Evolutionary conservation across 306 rosid species (phyloP).

Genomic region (Cucumis hystrix): DNA sequence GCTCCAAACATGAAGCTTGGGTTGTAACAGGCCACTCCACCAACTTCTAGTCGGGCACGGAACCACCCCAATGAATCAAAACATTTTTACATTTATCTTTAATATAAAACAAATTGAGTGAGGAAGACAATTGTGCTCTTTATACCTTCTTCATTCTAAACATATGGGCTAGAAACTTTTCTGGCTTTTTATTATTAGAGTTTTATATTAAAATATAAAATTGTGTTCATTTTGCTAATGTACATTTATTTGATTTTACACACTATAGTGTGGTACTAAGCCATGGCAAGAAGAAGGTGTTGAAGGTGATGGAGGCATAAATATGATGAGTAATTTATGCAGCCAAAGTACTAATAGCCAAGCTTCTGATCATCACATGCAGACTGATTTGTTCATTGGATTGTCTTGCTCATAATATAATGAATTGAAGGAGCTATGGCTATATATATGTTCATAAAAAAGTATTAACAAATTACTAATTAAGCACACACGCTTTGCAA

Average conservation of each 20-base stretch:
- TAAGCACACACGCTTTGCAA: not conserved
- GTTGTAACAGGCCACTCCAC: no score
- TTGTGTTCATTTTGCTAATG: not conserved
- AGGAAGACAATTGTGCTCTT: not conserved
- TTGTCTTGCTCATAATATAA: not conserved
- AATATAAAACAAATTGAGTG: no score
- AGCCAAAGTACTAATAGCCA: not conserved
- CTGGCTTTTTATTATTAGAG: not conserved
- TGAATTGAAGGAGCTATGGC: not conserved
- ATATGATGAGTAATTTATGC: not conserved
- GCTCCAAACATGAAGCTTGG: no score
- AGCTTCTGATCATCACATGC: not conserved
- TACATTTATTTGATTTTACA: not conserved
- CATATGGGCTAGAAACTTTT: not conserved
- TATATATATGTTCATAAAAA: not conserved
- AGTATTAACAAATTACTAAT: not conserved
- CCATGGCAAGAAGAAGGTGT: not conserved
- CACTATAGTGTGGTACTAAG: not conserved
- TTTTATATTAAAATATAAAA: not conserved
- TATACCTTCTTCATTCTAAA: not conserved
- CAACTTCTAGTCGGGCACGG: no score
- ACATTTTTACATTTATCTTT: no score
- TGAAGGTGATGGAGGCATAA: not conserved
- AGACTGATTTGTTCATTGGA: conserved; percentile 6
- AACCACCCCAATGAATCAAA: no score